These are phyloP conservation scores for Blastobotrys capitulatus DNA, from an alignment of 1,139 yeast species.

Conservation along the genomic window DNA sequence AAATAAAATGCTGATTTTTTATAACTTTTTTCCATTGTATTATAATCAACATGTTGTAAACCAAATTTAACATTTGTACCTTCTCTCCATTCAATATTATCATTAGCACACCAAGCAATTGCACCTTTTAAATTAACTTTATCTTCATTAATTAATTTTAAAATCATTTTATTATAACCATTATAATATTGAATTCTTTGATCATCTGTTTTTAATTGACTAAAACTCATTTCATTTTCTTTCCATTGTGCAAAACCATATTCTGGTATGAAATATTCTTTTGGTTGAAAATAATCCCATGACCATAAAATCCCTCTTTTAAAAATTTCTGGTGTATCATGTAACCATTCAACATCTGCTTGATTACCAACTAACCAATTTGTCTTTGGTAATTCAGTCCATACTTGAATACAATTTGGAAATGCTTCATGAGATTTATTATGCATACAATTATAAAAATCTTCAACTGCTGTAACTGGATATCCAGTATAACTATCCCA, in stretches of 20 bases:
- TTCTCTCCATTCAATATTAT: constrained; percentile 38
- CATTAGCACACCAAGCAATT: constrained; percentile 37
- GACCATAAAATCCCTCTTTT: constrained; percentile 25
- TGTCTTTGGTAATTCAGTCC: constrained; percentile 20
- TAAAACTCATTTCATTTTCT: constrained; percentile 30
- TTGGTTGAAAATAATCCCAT: constrained; percentile 22
- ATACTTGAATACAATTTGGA: constrained; percentile 23
- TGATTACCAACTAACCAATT: constrained; percentile 35
- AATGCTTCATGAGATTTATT: constrained; percentile 16
- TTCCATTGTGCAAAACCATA: constrained; percentile 37
- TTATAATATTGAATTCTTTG: constrained; percentile 33
- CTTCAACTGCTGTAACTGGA: constrained; percentile 29
- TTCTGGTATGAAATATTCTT: constrained; percentile 29
- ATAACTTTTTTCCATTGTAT: constrained; percentile 32
- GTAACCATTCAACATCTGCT: constrained; percentile 27
- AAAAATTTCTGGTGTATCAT: constrained; percentile 22
- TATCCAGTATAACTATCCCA: constrained; percentile 38
- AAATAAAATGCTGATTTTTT: constrained; percentile 36
- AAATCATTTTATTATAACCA: constrained; percentile 31
- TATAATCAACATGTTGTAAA: constrained; percentile 35
- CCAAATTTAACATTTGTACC: constrained; percentile 34
- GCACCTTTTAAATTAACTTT: constrained; percentile 34
- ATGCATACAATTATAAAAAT: constrained; percentile 25
- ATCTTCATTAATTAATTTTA: constrained; percentile 30
- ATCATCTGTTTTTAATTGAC: constrained; percentile 32